Evolutionary conservation across 2,329 filamentous ascomycete genomes (phyloP).

Genomic region (Alternaria longipes): DNA sequence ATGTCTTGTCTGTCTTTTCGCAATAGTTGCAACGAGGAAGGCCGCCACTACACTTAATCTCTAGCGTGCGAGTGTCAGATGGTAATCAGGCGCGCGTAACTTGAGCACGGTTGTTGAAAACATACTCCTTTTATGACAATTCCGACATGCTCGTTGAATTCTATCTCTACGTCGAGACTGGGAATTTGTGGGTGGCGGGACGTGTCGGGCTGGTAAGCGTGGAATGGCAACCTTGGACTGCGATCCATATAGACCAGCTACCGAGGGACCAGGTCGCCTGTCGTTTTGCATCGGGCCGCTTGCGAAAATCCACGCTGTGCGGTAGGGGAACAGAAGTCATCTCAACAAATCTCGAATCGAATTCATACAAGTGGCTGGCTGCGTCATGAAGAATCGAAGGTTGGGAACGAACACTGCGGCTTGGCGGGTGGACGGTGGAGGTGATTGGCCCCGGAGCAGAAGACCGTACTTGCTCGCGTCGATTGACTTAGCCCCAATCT

Average conservation of each 20-base stretch:
- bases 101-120: background rate
- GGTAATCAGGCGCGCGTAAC: background rate
- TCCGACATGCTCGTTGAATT: constrained; percentile 20
- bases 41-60: constrained; percentile 47
- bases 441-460: constrained; percentile 17
- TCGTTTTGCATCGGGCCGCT: constrained; percentile 16
- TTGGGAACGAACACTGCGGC: background rate
- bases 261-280: background rate
- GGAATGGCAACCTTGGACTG: constrained; percentile 20
- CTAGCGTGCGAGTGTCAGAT: constrained; percentile 24
- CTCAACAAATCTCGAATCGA: background rate
- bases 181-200: constrained; percentile 7
- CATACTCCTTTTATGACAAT: constrained; percentile 29
- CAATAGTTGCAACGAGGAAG: constrained; percentile 44
- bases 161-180: constrained; percentile 17
- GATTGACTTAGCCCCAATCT: too few relatives aligned
- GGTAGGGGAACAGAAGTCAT: constrained; percentile 6
- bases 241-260: background rate
- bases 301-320: constrained; percentile 4
- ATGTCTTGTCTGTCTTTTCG: constrained; percentile 33
- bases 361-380: background rate
- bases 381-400: constrained; percentile 8
- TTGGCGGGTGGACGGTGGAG: background rate
- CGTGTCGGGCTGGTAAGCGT: constrained; percentile 14
- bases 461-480: too few relatives aligned